Percentiles rank a stretch among this genome's conserved stretches.
Conservation (phyloP, 441 rosid species). For the Theobroma grandiflorum region DNA sequence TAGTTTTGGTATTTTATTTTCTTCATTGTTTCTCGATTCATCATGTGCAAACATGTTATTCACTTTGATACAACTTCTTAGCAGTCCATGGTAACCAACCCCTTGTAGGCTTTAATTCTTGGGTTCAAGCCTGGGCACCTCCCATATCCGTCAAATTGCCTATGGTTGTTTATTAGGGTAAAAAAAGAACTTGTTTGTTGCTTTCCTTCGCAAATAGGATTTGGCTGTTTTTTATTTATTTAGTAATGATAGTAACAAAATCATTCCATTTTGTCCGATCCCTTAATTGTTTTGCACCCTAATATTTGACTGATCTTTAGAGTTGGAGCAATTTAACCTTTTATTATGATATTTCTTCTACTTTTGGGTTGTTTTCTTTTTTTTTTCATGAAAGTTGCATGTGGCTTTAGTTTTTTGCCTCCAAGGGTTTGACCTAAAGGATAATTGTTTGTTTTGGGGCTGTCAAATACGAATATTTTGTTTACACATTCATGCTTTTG, state of each 20-base stretch:
- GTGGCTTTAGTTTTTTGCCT: not conserved
- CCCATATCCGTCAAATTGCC: not conserved
- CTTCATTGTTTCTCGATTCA: not conserved
- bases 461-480: not conserved
- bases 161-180: too few relatives aligned
- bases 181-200: not conserved
- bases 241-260: not conserved
- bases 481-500: not conserved
- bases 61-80: not conserved
- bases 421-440: not conserved
- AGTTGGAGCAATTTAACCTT: too few relatives aligned
- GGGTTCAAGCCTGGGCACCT: not conserved
- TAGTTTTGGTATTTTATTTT: not conserved
- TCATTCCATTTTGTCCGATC: too few relatives aligned
- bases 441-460: constrained; percentile 11
- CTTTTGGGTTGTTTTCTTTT: not conserved
- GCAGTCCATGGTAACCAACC: too few relatives aligned
- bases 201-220: not conserved
- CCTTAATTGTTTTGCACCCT: too few relatives aligned
- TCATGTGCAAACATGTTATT: not conserved
- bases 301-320: too few relatives aligned
- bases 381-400: not conserved
- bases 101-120: too few relatives aligned
- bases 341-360: too few relatives aligned
- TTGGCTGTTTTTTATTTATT: not conserved